phyloP scores from a whole-genome alignment of 768 basidiomycete genomes.

The Pulveroboletus frians region DNA sequence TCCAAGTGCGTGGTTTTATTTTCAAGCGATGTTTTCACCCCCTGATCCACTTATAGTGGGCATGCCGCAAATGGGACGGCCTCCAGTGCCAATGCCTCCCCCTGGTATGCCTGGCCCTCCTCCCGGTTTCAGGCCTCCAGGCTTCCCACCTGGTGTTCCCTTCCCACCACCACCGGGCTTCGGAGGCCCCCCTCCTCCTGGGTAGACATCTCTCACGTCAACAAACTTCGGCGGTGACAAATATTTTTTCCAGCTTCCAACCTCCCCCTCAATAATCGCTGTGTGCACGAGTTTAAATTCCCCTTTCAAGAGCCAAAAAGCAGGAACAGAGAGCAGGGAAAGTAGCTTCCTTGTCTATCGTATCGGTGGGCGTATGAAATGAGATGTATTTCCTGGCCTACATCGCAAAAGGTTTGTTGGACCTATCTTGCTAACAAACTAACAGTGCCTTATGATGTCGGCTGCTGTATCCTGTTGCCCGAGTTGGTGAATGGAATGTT shows the following conservation, averaged over 20 bases:
- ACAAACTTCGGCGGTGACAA: conserved; percentile 3
- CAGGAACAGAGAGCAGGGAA: conserved; percentile 21
- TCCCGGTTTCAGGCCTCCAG: conserved; percentile 79
- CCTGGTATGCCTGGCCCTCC: conserved; percentile 86
- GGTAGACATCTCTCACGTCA: conserved; percentile 44
- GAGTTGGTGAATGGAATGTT: conserved; percentile 20
- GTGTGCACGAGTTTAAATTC: conserved; percentile 6
- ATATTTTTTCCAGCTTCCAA: conserved; percentile 36
- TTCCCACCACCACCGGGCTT: conserved; percentile 81
- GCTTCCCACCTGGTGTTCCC: conserved; percentile 76
- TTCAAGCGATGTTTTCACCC: conserved; percentile 13
- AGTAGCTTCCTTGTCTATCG: conserved; percentile 22
- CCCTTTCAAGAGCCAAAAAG: conserved; percentile 10
- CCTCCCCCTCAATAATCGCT: conserved; percentile 40
- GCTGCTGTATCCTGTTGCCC: conserved; percentile 18
- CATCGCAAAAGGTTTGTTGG: conserved; percentile 27
- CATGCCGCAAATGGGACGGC: conserved; percentile 55
- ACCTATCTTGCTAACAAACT: conserved; percentile 22
- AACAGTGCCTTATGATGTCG: conserved; percentile 19
- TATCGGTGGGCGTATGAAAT: conserved; percentile 18
- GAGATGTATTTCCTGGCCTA: conserved; percentile 23
- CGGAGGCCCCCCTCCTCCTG: conserved; percentile 77
- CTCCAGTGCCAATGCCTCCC: conserved; percentile 56
- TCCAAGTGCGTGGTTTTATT: conserved; percentile 50
- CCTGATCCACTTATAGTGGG: conserved; percentile 42